Evolutionary conservation across 495 filamentous ascomycete genomes (phyloP), one percentile per base, ranked within the genome.

Genomic region (Talaromyces thailandensis): DNA sequence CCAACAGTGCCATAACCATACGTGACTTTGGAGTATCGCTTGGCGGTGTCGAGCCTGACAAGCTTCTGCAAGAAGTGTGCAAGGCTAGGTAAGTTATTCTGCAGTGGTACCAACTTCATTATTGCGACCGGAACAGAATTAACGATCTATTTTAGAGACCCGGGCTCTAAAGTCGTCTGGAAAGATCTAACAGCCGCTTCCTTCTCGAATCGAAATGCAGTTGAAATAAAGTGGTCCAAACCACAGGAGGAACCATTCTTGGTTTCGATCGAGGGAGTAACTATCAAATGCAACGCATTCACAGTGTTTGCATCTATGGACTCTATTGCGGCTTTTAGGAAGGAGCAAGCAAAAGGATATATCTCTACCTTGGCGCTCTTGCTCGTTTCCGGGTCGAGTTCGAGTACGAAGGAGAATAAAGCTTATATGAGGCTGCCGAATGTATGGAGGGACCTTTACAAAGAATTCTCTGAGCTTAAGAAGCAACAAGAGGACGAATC

Each of bases 381-480:
- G 70, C 77, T 89, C 24, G 73, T 98, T 1, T 96, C 92, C 64
- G 53, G n/a, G 25, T 96, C 92, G 64, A 32, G n/a, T 3, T 79
- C 82, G 21, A 92, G 82, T 25, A 81, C 82, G 3, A 93, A 89
- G 68, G 94, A 96, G 66, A 92, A 95, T 64, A 96, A 94, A 68
- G 82, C 87, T 8, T 88, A 89, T 65, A 66, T 96, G 61, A 83
- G 90, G 23, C 75, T 98, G 23, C 92, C 92, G 21, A 73, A 84
- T 0, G 77, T 84, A 4, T 97, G 92, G 89, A 84, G 92, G 68
- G 91, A 93, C 55, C 75, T 97, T 12, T 98, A 90, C 87, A 79
- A 81, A 1, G 92, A 97, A 67, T 81, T 96, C 61, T 81, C 86
- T 1, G 82, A 82, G 35, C 70, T 80, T 32, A 90, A 85, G 67